Evolutionary conservation across 139 green algal species (phyloP).

Genomic region (Microglena sp.): DNA sequence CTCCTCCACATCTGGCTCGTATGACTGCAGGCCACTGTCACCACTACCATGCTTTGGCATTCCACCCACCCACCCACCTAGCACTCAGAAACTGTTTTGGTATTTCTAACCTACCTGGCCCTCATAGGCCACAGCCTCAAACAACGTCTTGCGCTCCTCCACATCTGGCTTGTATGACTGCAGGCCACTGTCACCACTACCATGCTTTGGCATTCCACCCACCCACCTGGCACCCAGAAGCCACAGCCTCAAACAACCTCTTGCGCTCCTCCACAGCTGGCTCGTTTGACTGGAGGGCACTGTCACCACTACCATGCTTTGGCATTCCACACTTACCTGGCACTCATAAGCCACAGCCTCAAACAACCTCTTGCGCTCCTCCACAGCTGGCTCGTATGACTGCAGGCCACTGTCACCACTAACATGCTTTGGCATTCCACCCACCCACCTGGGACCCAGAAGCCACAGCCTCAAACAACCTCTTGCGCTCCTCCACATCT

Average conservation of each 20-base stretch:
- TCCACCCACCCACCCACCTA: too few species aligned
- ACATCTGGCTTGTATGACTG: too few species aligned
- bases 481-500: constrained; percentile 28
- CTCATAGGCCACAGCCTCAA: constrained; percentile 60
- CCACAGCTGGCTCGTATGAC: constrained; percentile 32
- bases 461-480: constrained; percentile 59
- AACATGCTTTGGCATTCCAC: background rate
- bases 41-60: too few species aligned
- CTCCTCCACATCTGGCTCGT: constrained; percentile 37
- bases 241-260: background rate
- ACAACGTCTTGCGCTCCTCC: constrained; percentile 33
- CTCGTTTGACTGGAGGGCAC: constrained; percentile 19
- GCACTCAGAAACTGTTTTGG: too few species aligned
- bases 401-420: constrained; percentile 23
- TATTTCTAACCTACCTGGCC: constrained; percentile 37
- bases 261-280: background rate
- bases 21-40: too few species aligned
- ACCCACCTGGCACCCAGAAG: background rate
- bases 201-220: background rate
- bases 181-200: background rate
- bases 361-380: constrained; percentile 47
- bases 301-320: too few species aligned
- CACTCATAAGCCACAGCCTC: constrained; percentile 67
- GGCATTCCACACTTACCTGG: constrained; percentile 31
- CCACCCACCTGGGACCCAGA: constrained; percentile 54